phyloP scores from a whole-genome alignment of 305 asterid species.

The Fraxinus xanthoxyloides region DNA sequence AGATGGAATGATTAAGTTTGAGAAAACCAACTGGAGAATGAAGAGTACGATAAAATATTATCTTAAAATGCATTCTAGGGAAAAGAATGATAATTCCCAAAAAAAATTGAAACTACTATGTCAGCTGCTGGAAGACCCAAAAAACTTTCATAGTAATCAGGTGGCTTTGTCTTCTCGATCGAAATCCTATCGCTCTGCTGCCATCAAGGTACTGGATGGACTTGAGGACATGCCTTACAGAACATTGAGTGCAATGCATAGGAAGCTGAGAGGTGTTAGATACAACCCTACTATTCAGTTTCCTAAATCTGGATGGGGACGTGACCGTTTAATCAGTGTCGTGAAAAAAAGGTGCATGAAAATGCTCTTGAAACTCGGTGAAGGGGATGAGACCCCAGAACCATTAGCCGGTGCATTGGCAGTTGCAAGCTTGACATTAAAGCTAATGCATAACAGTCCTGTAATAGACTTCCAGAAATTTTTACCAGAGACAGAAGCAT shows the following conservation, averaged over 20 bases:
- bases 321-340: conserved; percentile 13
- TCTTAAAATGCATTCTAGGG: conserved; percentile 41
- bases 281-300: conserved; percentile 37
- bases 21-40: conserved; percentile 52
- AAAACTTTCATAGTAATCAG: conserved; percentile 31
- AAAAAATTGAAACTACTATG: conserved; percentile 34
- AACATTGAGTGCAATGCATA: conserved; percentile 55
- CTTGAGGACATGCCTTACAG: conserved; percentile 49
- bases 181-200: conserved; percentile 50
- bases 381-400: conserved; percentile 44
- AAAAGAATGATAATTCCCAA: conserved; percentile 31
- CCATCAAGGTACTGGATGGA: conserved; percentile 44
- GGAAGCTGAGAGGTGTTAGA: conserved; percentile 52
- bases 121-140: conserved; percentile 45
- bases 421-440: conserved; percentile 61
- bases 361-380: conserved; percentile 44
- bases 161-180: conserved; percentile 26
- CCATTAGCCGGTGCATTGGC: conserved; percentile 63
- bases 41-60: conserved; percentile 41
- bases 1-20: conserved; percentile 42
- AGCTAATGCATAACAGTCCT: conserved; percentile 41
- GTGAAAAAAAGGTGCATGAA: conserved; percentile 45
- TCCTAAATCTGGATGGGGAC: conserved; percentile 23
- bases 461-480: conserved; percentile 45
- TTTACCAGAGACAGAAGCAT: conserved; percentile 58